phyloP scores from a whole-genome alignment of 345 rosid genomes.

The Clarkia xantiana region DNA sequence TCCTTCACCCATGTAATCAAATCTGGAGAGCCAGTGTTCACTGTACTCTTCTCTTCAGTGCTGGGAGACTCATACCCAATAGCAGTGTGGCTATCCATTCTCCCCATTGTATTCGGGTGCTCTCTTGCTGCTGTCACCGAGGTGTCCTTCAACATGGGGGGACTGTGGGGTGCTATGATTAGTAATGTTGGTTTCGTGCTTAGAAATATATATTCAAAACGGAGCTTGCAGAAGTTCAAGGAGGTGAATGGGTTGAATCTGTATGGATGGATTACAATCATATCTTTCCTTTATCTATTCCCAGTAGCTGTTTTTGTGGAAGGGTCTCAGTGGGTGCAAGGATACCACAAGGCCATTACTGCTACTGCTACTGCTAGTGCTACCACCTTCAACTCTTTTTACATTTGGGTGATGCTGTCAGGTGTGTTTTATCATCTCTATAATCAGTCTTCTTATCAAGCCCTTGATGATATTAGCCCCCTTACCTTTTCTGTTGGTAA shows the following conservation, averaged over 20 bases:
- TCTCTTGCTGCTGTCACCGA: constrained; percentile 92
- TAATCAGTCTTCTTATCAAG: constrained; percentile 89
- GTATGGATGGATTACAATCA: constrained; percentile 71
- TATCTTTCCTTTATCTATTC: constrained; percentile 57
- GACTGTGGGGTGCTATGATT: constrained; percentile 87
- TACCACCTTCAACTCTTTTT: constrained; percentile 61
- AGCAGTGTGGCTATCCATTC: constrained; percentile 80
- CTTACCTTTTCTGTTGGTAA: constrained; percentile 82
- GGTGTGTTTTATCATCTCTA: constrained; percentile 85
- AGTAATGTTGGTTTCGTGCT: constrained; percentile 89
- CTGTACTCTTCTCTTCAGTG: constrained; percentile 78
- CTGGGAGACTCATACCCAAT: constrained; percentile 80
- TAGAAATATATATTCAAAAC: constrained; percentile 74
- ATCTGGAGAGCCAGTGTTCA: constrained; percentile 94
- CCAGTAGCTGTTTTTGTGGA: constrained; percentile 81
- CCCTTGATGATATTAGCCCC: constrained; percentile 91
- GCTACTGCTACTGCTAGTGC: constrained; percentile 39
- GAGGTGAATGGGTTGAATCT: constrained; percentile 85
- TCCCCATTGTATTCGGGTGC: constrained; percentile 86
- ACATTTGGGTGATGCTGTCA: constrained; percentile 79
- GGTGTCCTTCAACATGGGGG: constrained; percentile 73
- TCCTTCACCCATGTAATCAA: constrained; percentile 96
- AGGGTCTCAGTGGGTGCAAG: constrained; percentile 84
- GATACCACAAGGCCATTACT: constrained; percentile 63
- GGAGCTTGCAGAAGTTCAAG: constrained; percentile 62